Base-by-base conservation (phyloP, 164 flowering plant genomes). In the Annona cherimola region DNA sequence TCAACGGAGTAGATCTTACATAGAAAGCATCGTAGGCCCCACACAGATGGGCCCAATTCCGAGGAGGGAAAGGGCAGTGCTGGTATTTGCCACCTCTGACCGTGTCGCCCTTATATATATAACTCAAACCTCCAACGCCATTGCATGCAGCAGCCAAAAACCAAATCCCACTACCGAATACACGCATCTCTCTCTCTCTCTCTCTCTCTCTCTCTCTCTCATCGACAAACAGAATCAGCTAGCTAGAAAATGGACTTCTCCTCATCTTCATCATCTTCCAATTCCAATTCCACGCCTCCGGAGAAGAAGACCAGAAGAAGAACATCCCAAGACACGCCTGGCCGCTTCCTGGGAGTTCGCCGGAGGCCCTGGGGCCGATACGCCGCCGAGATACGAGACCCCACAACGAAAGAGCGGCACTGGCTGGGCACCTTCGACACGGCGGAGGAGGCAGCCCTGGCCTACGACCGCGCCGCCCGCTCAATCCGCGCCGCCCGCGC, bases 371-470 rank as follows among this genome's bases (percentile, higher is more conserved):
- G 85, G 87, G 87, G 87, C 3, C 68, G 87, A n/a, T 84, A 84
- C 63, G 87, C 87, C 0, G 85, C 87, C 5, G 87, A 84, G 72
- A 85, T 85, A 67, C 67, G 87, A 43, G 86, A 85, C 85, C 85
- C 87, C 0, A 55, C 84, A 4, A 85, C 85, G 9, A 85, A 83
- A 73, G 87, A 83, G 69, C 73, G 87, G 19, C 84, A 83, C 54
- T 85, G 87, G 87, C 79, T 85, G 1, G 87, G 87, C 35, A 85
- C 87, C 16, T 85, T 83, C 73, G 87, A 85, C 74, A 85, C 87
- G 0, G 87, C 87, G 2, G 87, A 85, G 72, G 86, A 85, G 57
- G 87, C 87, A 1, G 87, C 87, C 19, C 45, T 85, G 26, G 87
- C 87, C 4, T 85, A 85, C 71, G 87, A 85, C 69, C 54, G 85